A percentile compares a stretch with the other conserved stretches of the same genome.
These are phyloP conservation scores for Begonia loranthoides DNA, from an alignment of 306 rosid species.

Conservation along the genomic window DNA sequence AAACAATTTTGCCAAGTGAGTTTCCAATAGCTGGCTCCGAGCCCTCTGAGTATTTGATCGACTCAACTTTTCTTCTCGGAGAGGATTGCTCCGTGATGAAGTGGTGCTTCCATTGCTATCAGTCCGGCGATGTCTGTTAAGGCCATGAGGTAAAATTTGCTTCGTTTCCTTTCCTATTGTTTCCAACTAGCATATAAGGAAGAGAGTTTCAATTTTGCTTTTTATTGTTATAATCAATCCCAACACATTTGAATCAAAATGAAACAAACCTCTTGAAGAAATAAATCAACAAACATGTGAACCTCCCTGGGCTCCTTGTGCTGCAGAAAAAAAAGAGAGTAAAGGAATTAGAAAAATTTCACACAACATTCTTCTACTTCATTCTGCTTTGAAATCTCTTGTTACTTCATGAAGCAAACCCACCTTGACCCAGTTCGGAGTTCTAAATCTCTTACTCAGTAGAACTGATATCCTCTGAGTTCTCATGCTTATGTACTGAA, in stretches of 20 bases:
- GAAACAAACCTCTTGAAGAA: constrained; percentile 74
- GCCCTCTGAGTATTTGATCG: constrained; percentile 74
- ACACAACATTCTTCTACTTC: background rate
- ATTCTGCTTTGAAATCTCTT: too few species aligned
- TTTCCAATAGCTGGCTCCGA: constrained; percentile 91
- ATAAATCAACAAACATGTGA: constrained; percentile 90
- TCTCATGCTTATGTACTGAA: constrained; percentile 76
- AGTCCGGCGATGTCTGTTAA: constrained; percentile 55
- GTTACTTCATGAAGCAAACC: constrained; percentile 14
- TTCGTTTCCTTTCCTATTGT: constrained; percentile 51
- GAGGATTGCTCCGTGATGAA: constrained; percentile 84
- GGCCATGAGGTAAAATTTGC: constrained; percentile 71
- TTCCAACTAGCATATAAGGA: constrained; percentile 50
- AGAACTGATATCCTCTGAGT: constrained; percentile 75
- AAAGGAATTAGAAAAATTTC: constrained; percentile 11
- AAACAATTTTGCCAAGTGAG: constrained; percentile 89
- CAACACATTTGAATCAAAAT: background rate
- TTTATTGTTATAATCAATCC: background rate
- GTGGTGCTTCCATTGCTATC: constrained; percentile 82
- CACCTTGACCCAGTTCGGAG: constrained; percentile 92
- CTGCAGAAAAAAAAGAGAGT: constrained; percentile 34
- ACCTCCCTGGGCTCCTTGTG: constrained; percentile 98
- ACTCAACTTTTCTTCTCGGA: constrained; percentile 64
- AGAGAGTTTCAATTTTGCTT: background rate
- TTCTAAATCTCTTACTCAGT: constrained; percentile 75